These are phyloP conservation scores for Populus euphratica DNA, from an alignment of 345 rosid species.

Conservation along the genomic window DNA sequence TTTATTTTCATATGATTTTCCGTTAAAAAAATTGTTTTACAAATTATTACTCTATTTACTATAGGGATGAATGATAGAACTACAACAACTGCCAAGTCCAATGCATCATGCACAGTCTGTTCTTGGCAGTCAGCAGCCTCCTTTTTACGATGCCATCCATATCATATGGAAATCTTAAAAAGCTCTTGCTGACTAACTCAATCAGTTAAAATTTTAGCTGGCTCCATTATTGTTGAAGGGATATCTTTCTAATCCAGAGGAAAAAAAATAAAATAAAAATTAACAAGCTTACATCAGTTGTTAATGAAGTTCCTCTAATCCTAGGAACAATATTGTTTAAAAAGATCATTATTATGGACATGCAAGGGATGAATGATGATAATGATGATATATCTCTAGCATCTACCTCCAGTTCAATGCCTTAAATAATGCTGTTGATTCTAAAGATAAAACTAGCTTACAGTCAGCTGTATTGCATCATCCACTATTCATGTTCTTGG, in stretches of 20 bases:
- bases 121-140: not conserved
- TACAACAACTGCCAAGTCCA: not conserved
- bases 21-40: too few species aligned
- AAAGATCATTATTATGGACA: not conserved
- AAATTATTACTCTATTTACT: too few species aligned
- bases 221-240: not conserved
- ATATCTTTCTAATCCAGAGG: not conserved
- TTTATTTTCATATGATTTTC: too few species aligned
- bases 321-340: not conserved
- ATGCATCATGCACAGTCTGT: not conserved
- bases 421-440: not conserved
- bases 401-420: not conserved
- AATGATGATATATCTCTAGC: not conserved
- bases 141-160: not conserved
- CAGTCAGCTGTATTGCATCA: not conserved
- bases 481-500: not conserved
- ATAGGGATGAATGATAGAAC: not conserved
- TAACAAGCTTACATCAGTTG: not conserved
- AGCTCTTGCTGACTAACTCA: not conserved
- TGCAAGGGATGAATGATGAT: not conserved
- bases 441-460: not conserved
- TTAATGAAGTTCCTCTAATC: not conserved
- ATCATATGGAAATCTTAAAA: not conserved
- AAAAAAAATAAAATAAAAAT: not conserved
- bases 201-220: not conserved